Conservation (phyloP, 2,329 filamentous ascomycete species). For the Fusarium sp. region DNA sequence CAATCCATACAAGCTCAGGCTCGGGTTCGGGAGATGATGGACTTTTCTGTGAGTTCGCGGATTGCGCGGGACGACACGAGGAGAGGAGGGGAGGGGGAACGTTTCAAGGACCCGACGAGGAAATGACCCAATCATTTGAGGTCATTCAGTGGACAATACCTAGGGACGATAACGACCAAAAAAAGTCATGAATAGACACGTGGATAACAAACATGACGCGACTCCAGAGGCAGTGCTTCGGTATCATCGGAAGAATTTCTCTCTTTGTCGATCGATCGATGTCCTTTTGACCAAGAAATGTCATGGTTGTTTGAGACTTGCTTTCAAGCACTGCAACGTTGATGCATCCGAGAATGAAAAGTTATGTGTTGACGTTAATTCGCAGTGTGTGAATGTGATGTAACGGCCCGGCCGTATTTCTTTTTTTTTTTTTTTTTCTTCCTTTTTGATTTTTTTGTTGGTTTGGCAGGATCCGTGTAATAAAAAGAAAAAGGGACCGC, state of each 20-base stretch:
- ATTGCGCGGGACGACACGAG: neutral
- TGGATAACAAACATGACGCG: neutral
- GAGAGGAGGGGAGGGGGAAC: conserved; percentile 10
- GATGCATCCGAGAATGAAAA: neutral
- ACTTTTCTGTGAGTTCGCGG: neutral
- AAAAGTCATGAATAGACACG: neutral
- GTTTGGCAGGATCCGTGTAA: neutral
- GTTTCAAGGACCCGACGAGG: conserved; percentile 6
- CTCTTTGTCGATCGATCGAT: neutral
- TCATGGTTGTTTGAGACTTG: neutral
- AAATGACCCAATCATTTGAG: conserved; percentile 13
- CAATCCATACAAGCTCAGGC: neutral
- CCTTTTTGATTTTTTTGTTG: neutral
- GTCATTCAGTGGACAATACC: neutral
- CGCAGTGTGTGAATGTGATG: neutral
- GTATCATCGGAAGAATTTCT: neutral
- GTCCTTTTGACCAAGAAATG: neutral
- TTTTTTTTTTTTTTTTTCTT: neutral
- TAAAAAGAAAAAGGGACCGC: neutral
- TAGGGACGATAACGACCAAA: neutral
- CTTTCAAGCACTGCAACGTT: neutral
- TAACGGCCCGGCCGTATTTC: neutral
- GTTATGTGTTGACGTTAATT: neutral
- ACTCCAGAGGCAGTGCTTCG: neutral
- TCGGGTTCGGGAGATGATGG: neutral